Evolutionary conservation across 2,329 filamentous ascomycete species (phyloP), one percentile per base, ranked within the genome.

Genomic region (Sphaerostilbella broomeana): DNA sequence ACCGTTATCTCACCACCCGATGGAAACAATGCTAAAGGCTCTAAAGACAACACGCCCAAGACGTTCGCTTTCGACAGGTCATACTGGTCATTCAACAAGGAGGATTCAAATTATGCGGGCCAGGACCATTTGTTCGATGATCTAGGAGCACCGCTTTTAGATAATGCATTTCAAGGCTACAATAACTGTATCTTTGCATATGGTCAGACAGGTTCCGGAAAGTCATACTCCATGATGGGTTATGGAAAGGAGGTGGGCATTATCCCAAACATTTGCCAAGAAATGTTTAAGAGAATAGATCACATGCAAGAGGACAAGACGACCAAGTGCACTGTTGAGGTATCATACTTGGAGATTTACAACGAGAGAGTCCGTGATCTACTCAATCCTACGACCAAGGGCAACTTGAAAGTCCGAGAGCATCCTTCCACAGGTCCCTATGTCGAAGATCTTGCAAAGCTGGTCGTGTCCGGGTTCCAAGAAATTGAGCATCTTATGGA

Each of bases 101-200:
- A 73, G 32, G 87, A 88, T 51, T 64, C 77, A 1, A 81, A 86
- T 62, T 98, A 89, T 61, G 90, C 92, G 30, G 87, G 86, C 13
- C 92, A 98, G 61, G 84, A 90, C 44, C 77, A 92, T 56, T 72
- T 98, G 13, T 94, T 95, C 61, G 73, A 80, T 38, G 92, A 97
- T 59, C 68, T 98, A 47, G 92, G 92, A 47, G 78, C 80, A 51
- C 92, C 92, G 38, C 73, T 98, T 43, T 75, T 98, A 51, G 90
- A 98, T 68, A 98, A 98, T 76, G 92, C 92, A 13, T 98, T 98
- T 59, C 80, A 90, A 56, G 92, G 92, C 30, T 98, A 97, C 70
- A 97, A 98, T 72, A 98, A 97, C 64, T 98, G 92, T 72, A 98
- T 98, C 57, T 98, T 98, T 60, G 92, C 92, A 11, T 98, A 98